phyloP scores from a whole-genome alignment of 106 monocot species.

The Gastrodia elata region DNA sequence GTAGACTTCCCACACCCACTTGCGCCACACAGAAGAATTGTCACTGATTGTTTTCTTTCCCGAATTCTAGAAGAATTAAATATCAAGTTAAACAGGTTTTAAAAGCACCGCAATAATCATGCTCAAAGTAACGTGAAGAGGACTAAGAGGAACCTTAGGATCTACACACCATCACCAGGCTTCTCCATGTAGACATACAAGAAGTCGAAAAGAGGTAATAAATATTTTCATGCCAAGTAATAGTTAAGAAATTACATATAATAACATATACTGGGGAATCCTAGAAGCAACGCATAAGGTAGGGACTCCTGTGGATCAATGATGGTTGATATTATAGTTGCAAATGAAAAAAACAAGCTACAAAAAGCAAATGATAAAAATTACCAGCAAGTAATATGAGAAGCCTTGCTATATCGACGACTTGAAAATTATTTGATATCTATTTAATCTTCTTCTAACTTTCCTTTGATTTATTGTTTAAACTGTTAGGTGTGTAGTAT shows the following conservation, averaged over 20 bases:
- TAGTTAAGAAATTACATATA: background rate
- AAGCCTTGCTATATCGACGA: background rate
- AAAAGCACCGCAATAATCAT: background rate
- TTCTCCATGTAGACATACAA: background rate
- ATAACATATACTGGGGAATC: background rate
- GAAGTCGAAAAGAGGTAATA: background rate
- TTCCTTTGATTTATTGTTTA: no score
- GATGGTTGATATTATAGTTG: background rate
- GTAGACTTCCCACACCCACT: conserved; percentile 99
- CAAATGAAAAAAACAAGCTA: background rate
- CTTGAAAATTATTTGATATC: no score
- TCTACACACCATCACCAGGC: background rate
- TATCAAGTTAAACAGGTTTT: conserved; percentile 5
- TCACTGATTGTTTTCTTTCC: conserved; percentile 87
- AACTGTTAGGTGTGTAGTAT: no score
- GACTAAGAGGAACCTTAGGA: background rate
- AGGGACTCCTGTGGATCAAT: background rate
- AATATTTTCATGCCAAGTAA: background rate
- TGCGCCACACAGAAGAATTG: conserved; percentile 83
- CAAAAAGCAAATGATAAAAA: background rate
- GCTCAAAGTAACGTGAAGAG: background rate
- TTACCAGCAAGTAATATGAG: background rate
- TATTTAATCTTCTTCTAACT: no score
- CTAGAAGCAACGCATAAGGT: background rate
- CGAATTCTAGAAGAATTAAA: conserved; percentile 45